Evolutionary conservation across 805 yeast genomes (phyloP).

Genomic region (Yarrowia deformans): DNA sequence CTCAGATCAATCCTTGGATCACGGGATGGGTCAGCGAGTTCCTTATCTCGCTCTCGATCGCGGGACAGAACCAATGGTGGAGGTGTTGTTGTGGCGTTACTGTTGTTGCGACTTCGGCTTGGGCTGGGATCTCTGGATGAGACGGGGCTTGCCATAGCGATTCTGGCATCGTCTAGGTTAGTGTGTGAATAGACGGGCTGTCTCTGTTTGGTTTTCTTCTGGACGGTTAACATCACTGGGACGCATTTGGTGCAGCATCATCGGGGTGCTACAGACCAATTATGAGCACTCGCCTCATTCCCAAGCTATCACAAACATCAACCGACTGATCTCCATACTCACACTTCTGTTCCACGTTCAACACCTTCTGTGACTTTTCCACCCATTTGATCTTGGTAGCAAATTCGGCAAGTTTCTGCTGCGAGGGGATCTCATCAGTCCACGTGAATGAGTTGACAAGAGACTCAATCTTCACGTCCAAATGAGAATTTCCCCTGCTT

Average conservation of each 20-base stretch:
- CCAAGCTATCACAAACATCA: too few relatives aligned
- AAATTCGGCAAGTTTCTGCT: neutral
- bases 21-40: neutral
- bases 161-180: slow-evolving; percentile 12
- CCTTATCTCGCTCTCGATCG: slow-evolving; percentile 1
- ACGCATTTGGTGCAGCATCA: too few relatives aligned
- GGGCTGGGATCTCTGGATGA: slow-evolving; percentile 3
- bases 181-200: neutral
- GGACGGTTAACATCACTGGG: too few relatives aligned
- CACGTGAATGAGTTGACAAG: slow-evolving; percentile 5
- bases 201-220: too few relatives aligned
- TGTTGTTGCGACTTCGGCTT: neutral
- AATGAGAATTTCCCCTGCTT: slow-evolving; percentile 12
- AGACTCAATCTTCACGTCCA: slow-evolving; percentile 17
- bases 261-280: neutral
- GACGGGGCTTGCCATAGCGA: neutral
- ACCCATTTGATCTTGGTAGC: slow-evolving; percentile 18
- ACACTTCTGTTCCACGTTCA: slow-evolving; percentile 26
- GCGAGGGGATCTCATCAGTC: slow-evolving; percentile 9
- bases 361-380: slow-evolving; percentile 15
- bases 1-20: slow-evolving; percentile 1
- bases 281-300: too few relatives aligned
- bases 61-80: slow-evolving; percentile 19
- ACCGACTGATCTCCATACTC: neutral
- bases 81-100: neutral